Conservation (phyloP, 345 rosid genomes). For the Citrus glauca region DNA sequence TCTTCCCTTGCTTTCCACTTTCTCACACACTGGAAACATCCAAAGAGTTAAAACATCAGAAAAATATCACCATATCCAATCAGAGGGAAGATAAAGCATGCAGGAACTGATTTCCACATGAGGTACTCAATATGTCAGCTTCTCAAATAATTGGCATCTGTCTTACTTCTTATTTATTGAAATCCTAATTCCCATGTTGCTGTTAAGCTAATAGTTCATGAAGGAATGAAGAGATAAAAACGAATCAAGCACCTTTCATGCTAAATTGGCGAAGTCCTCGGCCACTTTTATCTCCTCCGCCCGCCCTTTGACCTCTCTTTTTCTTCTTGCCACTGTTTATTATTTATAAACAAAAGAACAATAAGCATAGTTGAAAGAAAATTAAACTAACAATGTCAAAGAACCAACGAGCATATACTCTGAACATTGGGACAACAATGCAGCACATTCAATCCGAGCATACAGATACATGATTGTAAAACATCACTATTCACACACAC, state of each 20-base stretch:
- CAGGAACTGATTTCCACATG: slow-evolving; percentile 1
- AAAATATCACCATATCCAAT: background rate
- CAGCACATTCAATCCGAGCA: background rate
- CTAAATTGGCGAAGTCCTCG: slow-evolving; percentile 99
- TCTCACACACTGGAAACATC: slow-evolving; percentile 74
- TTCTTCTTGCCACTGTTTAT: slow-evolving; percentile 69
- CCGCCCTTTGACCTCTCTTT: slow-evolving; percentile 86
- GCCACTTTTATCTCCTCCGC: slow-evolving; percentile 89
- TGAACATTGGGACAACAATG: background rate
- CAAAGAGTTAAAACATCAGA: slow-evolving; percentile 11
- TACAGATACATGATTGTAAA: background rate
- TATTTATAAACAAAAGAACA: slow-evolving; percentile 22
- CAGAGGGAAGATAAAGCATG: background rate
- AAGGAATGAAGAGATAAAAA: background rate
- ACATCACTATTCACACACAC: background rate
- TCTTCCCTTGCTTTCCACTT: slow-evolving; percentile 97
- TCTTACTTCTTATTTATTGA: background rate
- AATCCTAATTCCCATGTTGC: background rate
- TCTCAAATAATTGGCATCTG: slow-evolving; percentile 1
- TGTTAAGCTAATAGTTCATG: background rate
- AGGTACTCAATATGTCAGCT: background rate
- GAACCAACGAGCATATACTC: background rate
- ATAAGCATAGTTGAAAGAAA: background rate
- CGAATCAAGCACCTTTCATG: slow-evolving; percentile 75
- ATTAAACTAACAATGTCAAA: background rate